Evolutionary conservation across 345 rosid genomes (phyloP).

Genomic region (Reutealis trisperma): DNA sequence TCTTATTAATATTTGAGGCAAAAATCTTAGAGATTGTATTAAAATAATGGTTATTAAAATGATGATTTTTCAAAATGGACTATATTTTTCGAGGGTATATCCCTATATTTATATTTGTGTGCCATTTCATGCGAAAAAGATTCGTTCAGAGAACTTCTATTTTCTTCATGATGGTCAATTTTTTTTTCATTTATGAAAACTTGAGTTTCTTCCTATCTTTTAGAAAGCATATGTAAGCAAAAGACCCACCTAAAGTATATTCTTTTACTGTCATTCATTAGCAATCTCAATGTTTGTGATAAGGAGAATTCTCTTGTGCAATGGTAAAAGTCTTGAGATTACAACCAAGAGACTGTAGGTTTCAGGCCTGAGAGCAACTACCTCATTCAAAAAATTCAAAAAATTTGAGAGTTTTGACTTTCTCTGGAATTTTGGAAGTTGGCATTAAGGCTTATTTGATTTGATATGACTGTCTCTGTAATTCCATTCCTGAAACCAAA

Average conservation of each 20-base stretch:
- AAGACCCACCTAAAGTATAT: not conserved
- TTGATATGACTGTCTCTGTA: too few species aligned
- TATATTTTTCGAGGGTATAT: not conserved
- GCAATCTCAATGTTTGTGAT: not conserved
- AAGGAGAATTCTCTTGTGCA: not conserved
- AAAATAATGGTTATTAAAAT: not conserved
- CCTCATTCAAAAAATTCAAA: slow-evolving; percentile 2
- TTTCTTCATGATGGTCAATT: not conserved
- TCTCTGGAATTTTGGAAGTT: not conserved
- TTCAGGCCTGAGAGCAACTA: not conserved
- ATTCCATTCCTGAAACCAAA: too few species aligned
- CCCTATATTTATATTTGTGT: not conserved
- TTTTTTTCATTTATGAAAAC: not conserved
- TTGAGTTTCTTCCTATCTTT: not conserved
- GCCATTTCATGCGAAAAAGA: not conserved
- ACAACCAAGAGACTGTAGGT: not conserved
- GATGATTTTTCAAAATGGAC: not conserved
- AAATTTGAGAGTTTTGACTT: not conserved
- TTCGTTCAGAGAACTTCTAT: not conserved
- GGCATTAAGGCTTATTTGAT: too few species aligned
- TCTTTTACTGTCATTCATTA: not conserved
- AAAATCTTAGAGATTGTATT: not conserved
- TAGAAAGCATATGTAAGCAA: not conserved
- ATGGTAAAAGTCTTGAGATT: not conserved
- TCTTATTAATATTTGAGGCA: not conserved